Base-by-base conservation (phyloP, 1,139 yeast species). In the Lizanozyma gosingica region DNA sequence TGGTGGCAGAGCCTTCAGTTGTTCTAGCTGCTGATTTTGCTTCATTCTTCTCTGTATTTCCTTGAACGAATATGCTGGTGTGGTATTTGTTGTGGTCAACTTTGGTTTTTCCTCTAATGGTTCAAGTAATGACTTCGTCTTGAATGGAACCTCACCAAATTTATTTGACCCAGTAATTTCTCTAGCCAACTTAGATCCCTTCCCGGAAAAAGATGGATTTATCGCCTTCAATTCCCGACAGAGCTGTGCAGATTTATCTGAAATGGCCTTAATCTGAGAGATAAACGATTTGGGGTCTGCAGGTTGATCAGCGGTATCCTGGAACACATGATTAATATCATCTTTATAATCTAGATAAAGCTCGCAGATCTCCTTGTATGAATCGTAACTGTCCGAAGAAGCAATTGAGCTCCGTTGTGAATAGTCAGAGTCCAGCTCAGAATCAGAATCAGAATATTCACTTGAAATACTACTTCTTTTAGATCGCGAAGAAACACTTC, bases 161-260 rank as follows among this genome's bases (percentile, higher is more conserved):
- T 58, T 52, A 42, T 56, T 66, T 1, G 73, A 67, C 1, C 77
- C 77, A 1, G 77, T 71, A 22, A 71, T 67, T 3, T 60, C 66
- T 15, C 72, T 51, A 1, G 76, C 77, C 40, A 71, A 54, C 46
- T 64, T 63, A 11, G 76, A 70, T 3, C 76, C 76, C 40, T 62
- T 56, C 1, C 74, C 71, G 35, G 56, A 55, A 44, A 63, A 65
- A 44, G 65, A 65, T 1, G 76, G 76, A 46, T 67, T 63, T 3
- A 70, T 57, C 2, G 50, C 55, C 9, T 62, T 54, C 8, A 71
- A 48, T 4, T 69, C 70, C 35, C 56, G 52, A 47, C 76, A 71
- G 37, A 70, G 58, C 16, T 46, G 53, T 3, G 60, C 50, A 4
- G 73, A 67, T 41, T 56, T 56, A 43, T 70, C 75, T 1, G 73